Evolutionary conservation across 306 rosid genomes (phyloP).

Genomic region (Ormosia semicastrata): DNA sequence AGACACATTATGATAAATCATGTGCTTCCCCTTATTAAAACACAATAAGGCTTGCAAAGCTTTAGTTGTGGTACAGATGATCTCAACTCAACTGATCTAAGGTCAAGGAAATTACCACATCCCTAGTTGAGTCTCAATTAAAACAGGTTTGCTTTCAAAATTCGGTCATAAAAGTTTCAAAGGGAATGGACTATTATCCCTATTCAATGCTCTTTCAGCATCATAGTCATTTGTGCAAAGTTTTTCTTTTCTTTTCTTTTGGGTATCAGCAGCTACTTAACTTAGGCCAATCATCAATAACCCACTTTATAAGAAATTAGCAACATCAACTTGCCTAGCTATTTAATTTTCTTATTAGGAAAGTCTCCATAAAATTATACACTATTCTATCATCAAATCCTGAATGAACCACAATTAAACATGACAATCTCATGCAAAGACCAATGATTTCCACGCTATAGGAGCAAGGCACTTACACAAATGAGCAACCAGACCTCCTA

Average conservation of each 20-base stretch:
- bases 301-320: not conserved
- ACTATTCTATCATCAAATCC: not conserved
- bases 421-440: not conserved
- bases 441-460: not conserved
- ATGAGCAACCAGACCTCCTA: constrained; percentile 70
- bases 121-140: not conserved
- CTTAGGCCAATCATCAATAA: not conserved
- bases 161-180: not conserved
- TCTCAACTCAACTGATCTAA: not conserved
- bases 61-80: not conserved
- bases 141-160: not conserved
- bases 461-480: constrained; percentile 65
- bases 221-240: not conserved
- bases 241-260: not conserved
- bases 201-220: not conserved
- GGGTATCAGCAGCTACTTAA: not conserved
- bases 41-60: too few species aligned
- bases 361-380: not conserved
- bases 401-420: not conserved
- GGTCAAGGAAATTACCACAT: not conserved
- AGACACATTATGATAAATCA: not conserved
- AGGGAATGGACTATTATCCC: not conserved
- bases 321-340: not conserved
- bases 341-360: not conserved
- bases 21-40: not conserved